Evolutionary conservation across 352 stramenopile species (phyloP), one percentile per base, ranked within the genome.

Genomic region (Globisporangium irregulare): DNA sequence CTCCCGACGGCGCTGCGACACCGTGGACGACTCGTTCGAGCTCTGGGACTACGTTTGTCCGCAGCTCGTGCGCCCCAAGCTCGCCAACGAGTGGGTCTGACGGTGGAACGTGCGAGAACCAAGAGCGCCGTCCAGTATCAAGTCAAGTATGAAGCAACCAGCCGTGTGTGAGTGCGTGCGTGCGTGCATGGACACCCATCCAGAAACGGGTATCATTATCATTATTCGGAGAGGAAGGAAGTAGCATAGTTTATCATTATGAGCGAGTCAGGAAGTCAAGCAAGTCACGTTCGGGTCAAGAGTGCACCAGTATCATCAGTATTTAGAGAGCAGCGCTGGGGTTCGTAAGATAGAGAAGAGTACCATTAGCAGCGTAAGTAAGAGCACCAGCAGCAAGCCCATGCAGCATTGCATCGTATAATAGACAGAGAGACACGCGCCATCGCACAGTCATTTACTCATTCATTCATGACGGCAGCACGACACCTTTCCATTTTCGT

Each of bases 31-130:
- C 20, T 27, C 71, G n/a, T 87, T 87, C 64, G 79, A 85, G 32
- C 78, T 87, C 71, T 87, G 79, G 79, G 79, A 87, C 60, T 87
- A 85, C 56, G 74, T 87, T 38, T 84, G 77, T 66, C 77, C 77
- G 3, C 76, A 82, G 60, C 70, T 81, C 43, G 65, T 77, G 46
- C 77, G 79, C 9, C 75, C 66, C 14, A 48, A 58, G 38, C 79
- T 73, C 57, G 67, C 71, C 36, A 87, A 85, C 57, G 79, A 85
- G 67, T 87, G 79, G 79, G 48, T 87, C 50, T 87, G 53, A 70
- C 53, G 48, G 41, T 8, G 15, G 18, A 48, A 32, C 27, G 27
- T 9, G 41, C 41, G 41, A 48, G 41, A 48, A 15, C 15, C 15
- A 48, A 20, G 41, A 7, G 41, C 5, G 1, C 12, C 4, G 14